Base-by-base conservation (phyloP, 2,329 filamentous ascomycete genomes). In the Talaromyces sp. region DNA sequence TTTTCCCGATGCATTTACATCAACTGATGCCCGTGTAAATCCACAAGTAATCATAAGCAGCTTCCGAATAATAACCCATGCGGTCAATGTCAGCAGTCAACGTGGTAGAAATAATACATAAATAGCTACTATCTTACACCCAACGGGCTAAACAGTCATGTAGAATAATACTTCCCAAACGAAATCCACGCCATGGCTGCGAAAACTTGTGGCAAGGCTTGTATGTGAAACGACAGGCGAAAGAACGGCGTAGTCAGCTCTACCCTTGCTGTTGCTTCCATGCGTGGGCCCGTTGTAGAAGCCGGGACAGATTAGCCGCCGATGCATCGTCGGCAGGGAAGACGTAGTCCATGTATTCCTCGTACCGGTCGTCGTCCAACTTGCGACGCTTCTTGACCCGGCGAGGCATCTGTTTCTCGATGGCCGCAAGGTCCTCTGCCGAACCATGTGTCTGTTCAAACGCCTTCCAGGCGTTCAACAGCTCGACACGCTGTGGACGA, bases 341-440 rank as follows among this genome's bases (percentile, higher is more conserved):
- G 35, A 99, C 86, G 69, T 96, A 98, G 75, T 98, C 95, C 78
- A 95, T 86, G 75, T 96, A 98, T 79, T 99, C 95, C 82, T 99
- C 92, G 80, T 91, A 97, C 41, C 86, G 88, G 73, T 95, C 93
- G 76, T 97, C 93, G 72, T 96, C 93, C 74, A 96, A 77, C 83
- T 87, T 91, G 75, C 95, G 88, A 70, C 91, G 84, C 82, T 95
- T 93, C 87, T 96, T 98, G 71, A 91, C 90, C 77, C 88, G 88
- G 65, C 93, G 85, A 35, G 95, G 95, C 92, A 98, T 96, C 81
- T 96, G 91, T 73, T 88, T 90, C 77, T 95, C 88, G 64, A 99
- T 89, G 70, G 87, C 88, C 64, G 91, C 89, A 63, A 91, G 82
- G 64, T 97, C 90, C 61, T 87, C 86, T 11, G 81, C 78, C 4